A percentile compares a stretch with the other conserved stretches of the same genome.
phyloP scores from a whole-genome alignment of 2,329 filamentous ascomycete genomes.

The Fonsecaea nubica region DNA sequence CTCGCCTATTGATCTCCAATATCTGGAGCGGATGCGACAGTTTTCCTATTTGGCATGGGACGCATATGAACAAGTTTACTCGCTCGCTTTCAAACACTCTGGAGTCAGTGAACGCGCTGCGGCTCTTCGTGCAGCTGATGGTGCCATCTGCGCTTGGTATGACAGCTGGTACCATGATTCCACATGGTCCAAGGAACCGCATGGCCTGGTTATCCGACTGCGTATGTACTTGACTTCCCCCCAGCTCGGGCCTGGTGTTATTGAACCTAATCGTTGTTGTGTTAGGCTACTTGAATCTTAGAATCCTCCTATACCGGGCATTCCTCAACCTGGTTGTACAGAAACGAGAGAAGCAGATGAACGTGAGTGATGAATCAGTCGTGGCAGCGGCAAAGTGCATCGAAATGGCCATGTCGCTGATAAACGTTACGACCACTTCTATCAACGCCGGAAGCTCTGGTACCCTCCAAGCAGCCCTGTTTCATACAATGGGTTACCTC shows the following conservation, averaged over 20 bases:
- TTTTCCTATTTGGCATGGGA: slow-evolving; percentile 26
- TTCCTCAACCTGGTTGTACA: slow-evolving; percentile 23
- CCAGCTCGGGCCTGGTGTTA: not conserved
- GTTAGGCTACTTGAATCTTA: slow-evolving; percentile 20
- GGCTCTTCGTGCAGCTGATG: slow-evolving; percentile 13
- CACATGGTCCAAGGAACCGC: slow-evolving; percentile 21
- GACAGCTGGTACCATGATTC: slow-evolving; percentile 14
- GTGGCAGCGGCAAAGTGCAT: slow-evolving; percentile 19
- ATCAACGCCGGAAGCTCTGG: slow-evolving; percentile 14
- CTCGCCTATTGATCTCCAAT: slow-evolving; percentile 21
- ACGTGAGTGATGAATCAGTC: slow-evolving; percentile 13
- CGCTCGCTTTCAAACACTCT: slow-evolving; percentile 11
- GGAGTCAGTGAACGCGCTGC: slow-evolving; percentile 5
- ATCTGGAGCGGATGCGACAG: slow-evolving; percentile 24
- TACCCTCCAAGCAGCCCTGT: slow-evolving; percentile 20
- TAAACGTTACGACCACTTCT: slow-evolving; percentile 14
- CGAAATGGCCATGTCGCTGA: slow-evolving; percentile 14
- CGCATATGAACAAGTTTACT: slow-evolving; percentile 26
- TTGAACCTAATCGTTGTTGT: not conserved
- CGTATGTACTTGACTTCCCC: not conserved
- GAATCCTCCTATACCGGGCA: slow-evolving; percentile 23
- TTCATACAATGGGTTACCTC: slow-evolving; percentile 22
- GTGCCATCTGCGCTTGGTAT: slow-evolving; percentile 17
- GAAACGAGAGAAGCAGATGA: slow-evolving; percentile 7
- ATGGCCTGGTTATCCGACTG: slow-evolving; percentile 19